phyloP scores from a whole-genome alignment of 805 yeast species.

The Saccharomycopsis sp. region DNA sequence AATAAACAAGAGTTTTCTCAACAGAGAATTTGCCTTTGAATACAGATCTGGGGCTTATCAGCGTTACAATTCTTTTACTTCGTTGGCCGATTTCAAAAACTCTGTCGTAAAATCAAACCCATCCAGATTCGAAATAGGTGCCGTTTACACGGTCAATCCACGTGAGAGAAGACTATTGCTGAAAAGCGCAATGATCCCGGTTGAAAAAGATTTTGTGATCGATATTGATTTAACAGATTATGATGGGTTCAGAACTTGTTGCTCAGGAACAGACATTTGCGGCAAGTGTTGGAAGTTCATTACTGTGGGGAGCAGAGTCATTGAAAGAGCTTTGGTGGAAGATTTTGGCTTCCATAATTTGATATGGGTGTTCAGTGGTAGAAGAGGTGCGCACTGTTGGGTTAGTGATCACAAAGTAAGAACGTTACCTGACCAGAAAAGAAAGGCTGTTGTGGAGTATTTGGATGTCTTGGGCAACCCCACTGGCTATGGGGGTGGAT shows the following conservation, averaged over 20 bases:
- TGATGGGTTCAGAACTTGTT: constrained; percentile 89
- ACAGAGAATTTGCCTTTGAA: constrained; percentile 92
- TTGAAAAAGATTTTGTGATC: constrained; percentile 80
- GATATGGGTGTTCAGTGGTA: constrained; percentile 94
- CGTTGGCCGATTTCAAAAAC: constrained; percentile 65
- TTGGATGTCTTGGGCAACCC: constrained; percentile 49
- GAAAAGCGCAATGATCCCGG: constrained; percentile 68
- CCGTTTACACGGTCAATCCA: constrained; percentile 84
- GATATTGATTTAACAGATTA: constrained; percentile 98
- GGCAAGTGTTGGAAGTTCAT: constrained; percentile 89
- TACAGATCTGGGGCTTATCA: constrained; percentile 80
- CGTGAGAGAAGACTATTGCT: constrained; percentile 69
- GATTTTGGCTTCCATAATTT: constrained; percentile 86
- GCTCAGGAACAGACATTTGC: constrained; percentile 79
- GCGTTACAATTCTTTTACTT: constrained; percentile 71
- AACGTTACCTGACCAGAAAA: constrained; percentile 54
- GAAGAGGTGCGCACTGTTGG: constrained; percentile 99
- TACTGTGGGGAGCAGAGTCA: constrained; percentile 67
- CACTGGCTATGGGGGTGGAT: constrained; percentile 29
- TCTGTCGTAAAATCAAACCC: constrained; percentile 71
- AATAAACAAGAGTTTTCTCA: constrained; percentile 56
- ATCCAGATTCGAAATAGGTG: constrained; percentile 90
- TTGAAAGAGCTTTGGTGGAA: constrained; percentile 62
- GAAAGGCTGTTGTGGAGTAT: constrained; percentile 78
- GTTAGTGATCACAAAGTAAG: constrained; percentile 82